Percentiles rank a stretch among this genome's conserved stretches.
Conservation (phyloP, 768 basidiomycete genomes). For the Suillus fuscotomentosus region DNA sequence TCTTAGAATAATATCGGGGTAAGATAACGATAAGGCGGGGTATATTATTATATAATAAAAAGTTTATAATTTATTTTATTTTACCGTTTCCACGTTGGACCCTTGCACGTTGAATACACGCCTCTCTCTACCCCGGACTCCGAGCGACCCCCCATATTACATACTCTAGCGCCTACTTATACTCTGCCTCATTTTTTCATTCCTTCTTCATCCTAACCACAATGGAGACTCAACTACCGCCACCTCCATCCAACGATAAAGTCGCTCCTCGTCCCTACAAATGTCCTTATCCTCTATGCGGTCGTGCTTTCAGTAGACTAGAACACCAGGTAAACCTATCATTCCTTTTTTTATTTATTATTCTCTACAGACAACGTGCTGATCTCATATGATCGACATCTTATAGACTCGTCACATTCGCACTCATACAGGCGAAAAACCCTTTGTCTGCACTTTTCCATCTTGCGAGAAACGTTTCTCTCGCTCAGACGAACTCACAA, state of each 20-base stretch:
- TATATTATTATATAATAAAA: not conserved
- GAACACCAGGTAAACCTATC: conserved; percentile 80
- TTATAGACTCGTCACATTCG: conserved; percentile 92
- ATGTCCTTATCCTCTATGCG: conserved; percentile 89
- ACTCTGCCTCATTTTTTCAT: conserved; percentile 12
- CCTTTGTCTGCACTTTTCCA: conserved; percentile 87
- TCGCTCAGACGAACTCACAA: conserved; percentile 96
- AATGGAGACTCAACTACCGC: conserved; percentile 22
- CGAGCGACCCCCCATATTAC: not conserved
- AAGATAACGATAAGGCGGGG: not conserved
- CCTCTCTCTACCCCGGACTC: not conserved
- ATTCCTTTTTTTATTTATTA: conserved; percentile 9
- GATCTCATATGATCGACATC: conserved; percentile 15
- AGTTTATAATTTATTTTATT: not conserved
- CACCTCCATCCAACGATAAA: conserved; percentile 33
- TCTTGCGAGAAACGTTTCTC: conserved; percentile 99
- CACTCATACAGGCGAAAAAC: conserved; percentile 98
- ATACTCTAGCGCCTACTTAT: conserved; percentile 6
- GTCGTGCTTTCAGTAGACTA: conserved; percentile 92
- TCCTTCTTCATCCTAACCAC: conserved; percentile 12
- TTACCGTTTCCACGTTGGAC: not conserved
- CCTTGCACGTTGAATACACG: not conserved
- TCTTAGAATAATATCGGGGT: too few species aligned
- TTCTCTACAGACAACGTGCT: conserved; percentile 11
- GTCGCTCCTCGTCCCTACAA: conserved; percentile 81